Percentiles rank a stretch among this genome's conserved stretches.
phyloP scores from a whole-genome alignment of 257 asterid genomes.

The Anisodus tanguticus region DNA sequence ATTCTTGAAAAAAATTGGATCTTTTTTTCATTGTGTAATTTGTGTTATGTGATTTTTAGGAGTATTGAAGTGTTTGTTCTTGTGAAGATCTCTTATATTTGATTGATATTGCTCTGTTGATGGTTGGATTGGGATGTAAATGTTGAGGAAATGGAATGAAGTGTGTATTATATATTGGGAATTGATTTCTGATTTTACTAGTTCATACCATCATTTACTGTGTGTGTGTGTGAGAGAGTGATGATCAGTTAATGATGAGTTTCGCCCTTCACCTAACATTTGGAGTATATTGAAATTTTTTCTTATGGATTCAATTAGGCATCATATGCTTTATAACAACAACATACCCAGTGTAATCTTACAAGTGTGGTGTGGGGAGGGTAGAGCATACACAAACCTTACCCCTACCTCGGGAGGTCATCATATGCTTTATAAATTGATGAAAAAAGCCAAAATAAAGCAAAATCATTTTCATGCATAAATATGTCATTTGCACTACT shows the following conservation, averaged over 20 bases:
- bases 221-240: background rate
- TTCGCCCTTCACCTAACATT: conserved; percentile 22
- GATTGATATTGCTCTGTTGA: background rate
- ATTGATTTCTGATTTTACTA: conserved; percentile 16
- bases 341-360: too few relatives aligned
- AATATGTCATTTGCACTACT: background rate
- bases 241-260: conserved; percentile 13
- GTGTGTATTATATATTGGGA: background rate
- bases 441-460: background rate
- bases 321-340: background rate
- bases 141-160: background rate
- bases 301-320: too few relatives aligned
- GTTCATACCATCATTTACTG: background rate
- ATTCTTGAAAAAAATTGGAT: background rate
- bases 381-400: too few relatives aligned
- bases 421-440: background rate
- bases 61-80: conserved; percentile 2
- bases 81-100: conserved; percentile 10
- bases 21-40: too few relatives aligned
- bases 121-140: background rate
- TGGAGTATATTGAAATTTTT: background rate
- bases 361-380: too few relatives aligned
- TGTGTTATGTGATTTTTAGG: background rate
- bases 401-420: too few relatives aligned
- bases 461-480: background rate